These are phyloP conservation scores for Thymus mandschuricus DNA, from an alignment of 257 asterid species.

Conservation along the genomic window DNA sequence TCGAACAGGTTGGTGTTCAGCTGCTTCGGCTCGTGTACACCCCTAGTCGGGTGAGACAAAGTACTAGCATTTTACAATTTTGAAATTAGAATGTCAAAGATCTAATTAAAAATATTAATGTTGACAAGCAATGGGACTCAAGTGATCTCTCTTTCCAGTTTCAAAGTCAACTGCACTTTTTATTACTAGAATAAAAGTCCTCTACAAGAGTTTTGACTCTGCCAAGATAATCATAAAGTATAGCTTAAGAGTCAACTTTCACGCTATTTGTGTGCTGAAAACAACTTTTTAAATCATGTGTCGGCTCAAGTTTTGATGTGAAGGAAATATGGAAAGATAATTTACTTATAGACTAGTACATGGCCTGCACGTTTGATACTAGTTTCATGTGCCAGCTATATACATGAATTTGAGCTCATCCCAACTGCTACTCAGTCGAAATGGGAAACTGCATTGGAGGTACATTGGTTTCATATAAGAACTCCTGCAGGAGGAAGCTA, in stretches of 20 bases:
- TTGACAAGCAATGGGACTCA: constrained; percentile 12
- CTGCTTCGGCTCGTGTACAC: too few relatives aligned
- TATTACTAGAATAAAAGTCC: too few relatives aligned
- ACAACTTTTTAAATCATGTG: background rate
- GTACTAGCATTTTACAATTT: background rate
- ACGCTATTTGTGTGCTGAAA: background rate
- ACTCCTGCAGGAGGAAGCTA: background rate
- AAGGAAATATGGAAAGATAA: background rate
- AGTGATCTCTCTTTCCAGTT: constrained; percentile 24
- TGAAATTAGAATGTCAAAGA: constrained; percentile 10
- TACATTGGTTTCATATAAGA: constrained; percentile 5
- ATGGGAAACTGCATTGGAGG: constrained; percentile 41
- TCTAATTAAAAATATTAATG: background rate
- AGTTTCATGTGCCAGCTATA: background rate
- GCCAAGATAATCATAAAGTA: constrained; percentile 12
- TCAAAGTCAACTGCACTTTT: background rate
- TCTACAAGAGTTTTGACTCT: constrained; percentile 26
- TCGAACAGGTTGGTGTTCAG: too few relatives aligned
- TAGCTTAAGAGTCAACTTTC: constrained; percentile 25
- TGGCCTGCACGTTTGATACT: constrained; percentile 34
- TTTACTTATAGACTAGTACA: background rate
- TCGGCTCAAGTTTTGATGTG: background rate
- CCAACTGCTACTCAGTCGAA: constrained; percentile 15
- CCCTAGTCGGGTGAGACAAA: too few relatives aligned
- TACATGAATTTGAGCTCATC: constrained; percentile 7